Evolutionary conservation across 306 rosid genomes (phyloP), one percentile per base, ranked within the genome.

Genomic region (Pachyrhizus erosus): DNA sequence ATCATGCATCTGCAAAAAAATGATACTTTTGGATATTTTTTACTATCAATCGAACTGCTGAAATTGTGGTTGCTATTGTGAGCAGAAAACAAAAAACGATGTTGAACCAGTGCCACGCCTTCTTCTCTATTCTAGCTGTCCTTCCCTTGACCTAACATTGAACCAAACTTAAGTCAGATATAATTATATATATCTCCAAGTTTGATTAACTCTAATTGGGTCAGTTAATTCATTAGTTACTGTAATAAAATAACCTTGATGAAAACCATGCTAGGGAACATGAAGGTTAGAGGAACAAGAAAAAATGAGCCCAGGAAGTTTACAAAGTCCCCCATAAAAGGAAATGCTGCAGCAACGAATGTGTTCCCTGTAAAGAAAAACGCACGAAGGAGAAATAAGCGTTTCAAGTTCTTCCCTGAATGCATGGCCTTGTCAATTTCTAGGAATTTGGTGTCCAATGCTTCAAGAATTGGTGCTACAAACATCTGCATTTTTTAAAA

Each of bases 291-390:
- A 5, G 92, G 92, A 61, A 89, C 42, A 26, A 89, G 89, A 0
- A 89, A 46, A 51, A 89, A 88, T 5, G 91, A 87, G 33, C 91
- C 95, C 2, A 88, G 31, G 70, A 91, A 81, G 49, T 88, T 91
- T 21, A 91, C 88, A 42, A 91, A 91, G 60, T 91, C 90, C 7
- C 89, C 90, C 80, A 91, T 87, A 73, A 91, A 91, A 70, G 94
- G 92, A 70, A 91, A 58, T 15, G 90, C 91, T 1, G 92, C 90
- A 24, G 89, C 51, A 15, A 87, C 80, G 0, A 91, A 75, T 24
- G 90, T 87, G 21, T 89, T 91, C 10, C 75, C 82, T 1, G 78
- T 5, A 34, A 80, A 87, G 89, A 87, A 83, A 51, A 58, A 6
- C 1, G 33, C 31, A 2, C 91, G 83, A 0, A 91, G 11, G 7